Conservation (phyloP, 2,329 filamentous ascomycete species). For the Nakataea oryzae region DNA sequence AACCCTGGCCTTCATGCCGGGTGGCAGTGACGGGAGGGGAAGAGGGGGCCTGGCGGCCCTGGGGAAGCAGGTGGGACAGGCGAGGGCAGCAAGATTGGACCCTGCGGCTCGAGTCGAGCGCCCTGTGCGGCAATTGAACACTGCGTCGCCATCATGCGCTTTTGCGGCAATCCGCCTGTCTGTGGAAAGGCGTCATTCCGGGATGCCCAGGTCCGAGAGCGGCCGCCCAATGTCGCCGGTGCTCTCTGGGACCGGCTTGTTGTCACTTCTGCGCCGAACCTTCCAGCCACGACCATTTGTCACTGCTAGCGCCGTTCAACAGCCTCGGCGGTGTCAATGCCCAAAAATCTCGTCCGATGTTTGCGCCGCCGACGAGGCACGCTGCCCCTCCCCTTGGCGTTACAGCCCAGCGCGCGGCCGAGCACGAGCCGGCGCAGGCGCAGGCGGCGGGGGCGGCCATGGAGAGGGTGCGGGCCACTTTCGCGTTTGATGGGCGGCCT, state of each 20-base stretch:
- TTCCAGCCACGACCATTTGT: background rate
- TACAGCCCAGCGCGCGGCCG: background rate
- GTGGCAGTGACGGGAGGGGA: background rate
- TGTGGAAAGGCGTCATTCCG: too few relatives aligned
- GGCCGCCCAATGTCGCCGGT: background rate
- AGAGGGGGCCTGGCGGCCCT: too few relatives aligned
- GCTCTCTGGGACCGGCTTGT: background rate
- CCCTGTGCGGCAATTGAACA: too few relatives aligned
- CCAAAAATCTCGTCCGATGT: background rate
- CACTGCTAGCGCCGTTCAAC: too few relatives aligned
- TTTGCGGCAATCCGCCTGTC: background rate
- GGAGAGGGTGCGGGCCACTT: too few relatives aligned
- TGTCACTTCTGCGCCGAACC: background rate
- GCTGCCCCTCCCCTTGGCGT: background rate
- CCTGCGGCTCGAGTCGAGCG: too few relatives aligned
- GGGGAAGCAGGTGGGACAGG: too few relatives aligned
- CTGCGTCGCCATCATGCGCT: background rate
- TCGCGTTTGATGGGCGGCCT: background rate
- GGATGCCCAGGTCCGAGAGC: too few relatives aligned
- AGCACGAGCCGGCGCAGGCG: background rate
- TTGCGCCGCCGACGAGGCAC: background rate
- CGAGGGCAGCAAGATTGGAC: background rate
- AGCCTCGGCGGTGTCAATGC: too few relatives aligned
- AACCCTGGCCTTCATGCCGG: background rate
- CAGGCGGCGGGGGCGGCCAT: too few relatives aligned